Evolutionary conservation across 1,284 basidiomycete genomes (phyloP).

Genomic region (Trichosporon ovoides): DNA sequence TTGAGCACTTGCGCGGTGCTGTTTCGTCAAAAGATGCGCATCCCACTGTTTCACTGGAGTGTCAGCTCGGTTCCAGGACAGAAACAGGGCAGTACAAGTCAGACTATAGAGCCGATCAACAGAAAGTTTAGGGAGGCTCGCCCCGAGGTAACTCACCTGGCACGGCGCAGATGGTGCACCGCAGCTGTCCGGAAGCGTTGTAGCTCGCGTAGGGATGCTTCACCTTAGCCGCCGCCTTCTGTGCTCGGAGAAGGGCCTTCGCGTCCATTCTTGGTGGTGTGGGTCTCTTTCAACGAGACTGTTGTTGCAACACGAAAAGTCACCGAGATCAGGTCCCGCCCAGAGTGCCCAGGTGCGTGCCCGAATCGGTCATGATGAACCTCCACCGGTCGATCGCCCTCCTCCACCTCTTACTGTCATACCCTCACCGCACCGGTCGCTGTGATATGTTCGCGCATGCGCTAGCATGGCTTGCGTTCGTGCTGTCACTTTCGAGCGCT

Average conservation of each 20-base stretch:
- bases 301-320: background rate
- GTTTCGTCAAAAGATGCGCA: slow-evolving; percentile 47
- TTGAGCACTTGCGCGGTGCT: slow-evolving; percentile 43
- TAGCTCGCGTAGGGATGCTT: slow-evolving; percentile 45
- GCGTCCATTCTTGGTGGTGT: slow-evolving; percentile 40
- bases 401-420: background rate
- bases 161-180: slow-evolving; percentile 46
- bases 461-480: background rate
- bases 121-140: background rate
- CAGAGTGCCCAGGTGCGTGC: no score
- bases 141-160: slow-evolving; percentile 33
- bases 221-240: slow-evolving; percentile 44
- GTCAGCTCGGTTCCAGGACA: background rate
- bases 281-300: background rate
- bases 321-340: slow-evolving; percentile 1
- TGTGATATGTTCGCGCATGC: background rate
- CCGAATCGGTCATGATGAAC: no score
- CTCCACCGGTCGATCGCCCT: background rate
- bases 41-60: slow-evolving; percentile 47
- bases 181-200: slow-evolving; percentile 36
- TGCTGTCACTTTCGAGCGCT: background rate
- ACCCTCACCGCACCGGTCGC: no score
- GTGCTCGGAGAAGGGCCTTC: slow-evolving; percentile 44
- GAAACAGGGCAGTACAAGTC: no score
- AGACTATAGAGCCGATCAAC: background rate